Evolutionary conservation across 1,284 basidiomycete species (phyloP).

Genomic region (Cutaneotrichosporon dermatis): DNA sequence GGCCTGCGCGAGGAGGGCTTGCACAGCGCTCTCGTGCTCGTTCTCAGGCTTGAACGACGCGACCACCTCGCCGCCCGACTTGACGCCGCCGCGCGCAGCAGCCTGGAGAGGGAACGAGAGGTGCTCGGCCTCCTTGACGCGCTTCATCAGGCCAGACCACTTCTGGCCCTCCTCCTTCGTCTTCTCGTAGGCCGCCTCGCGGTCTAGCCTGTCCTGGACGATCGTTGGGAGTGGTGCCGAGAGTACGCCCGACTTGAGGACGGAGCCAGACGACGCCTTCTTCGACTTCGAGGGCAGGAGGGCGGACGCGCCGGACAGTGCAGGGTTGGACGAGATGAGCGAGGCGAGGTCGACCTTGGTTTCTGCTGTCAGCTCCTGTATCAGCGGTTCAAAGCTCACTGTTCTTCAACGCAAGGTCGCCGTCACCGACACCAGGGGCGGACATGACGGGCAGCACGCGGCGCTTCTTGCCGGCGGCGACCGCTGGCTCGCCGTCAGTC

Average conservation of each 20-base stretch:
- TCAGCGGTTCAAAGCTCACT: slow-evolving; percentile 29
- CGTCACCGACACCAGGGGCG: slow-evolving; percentile 36
- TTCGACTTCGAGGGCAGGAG: slow-evolving; percentile 34
- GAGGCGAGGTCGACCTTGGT: slow-evolving; percentile 51
- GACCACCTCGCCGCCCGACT: slow-evolving; percentile 43
- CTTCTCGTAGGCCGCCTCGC: slow-evolving; percentile 88
- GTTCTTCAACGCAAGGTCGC: slow-evolving; percentile 36
- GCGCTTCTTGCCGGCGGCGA: slow-evolving; percentile 52
- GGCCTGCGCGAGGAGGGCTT: slow-evolving; percentile 68
- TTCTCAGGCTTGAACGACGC: slow-evolving; percentile 70
- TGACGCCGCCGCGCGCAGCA: slow-evolving; percentile 52
- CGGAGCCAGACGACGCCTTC: slow-evolving; percentile 54
- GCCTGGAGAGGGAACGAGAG: slow-evolving; percentile 88
- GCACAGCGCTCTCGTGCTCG: slow-evolving; percentile 71
- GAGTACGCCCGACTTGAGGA: slow-evolving; percentile 60
- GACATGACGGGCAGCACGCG: slow-evolving; percentile 47
- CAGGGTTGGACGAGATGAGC: slow-evolving; percentile 56
- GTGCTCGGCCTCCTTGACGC: slow-evolving; percentile 85
- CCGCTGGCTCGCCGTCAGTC: slow-evolving; percentile 51
- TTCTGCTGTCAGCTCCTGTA: slow-evolving; percentile 30
- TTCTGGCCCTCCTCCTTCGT: slow-evolving; percentile 89
- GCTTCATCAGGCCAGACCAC: slow-evolving; percentile 87
- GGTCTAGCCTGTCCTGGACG: slow-evolving; percentile 82
- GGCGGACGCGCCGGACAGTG: slow-evolving; percentile 57
- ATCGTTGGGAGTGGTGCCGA: slow-evolving; percentile 81